Percentiles rank a stretch among this genome's conserved stretches.
phyloP scores from a whole-genome alignment of 768 basidiomycete species.

The Pholiota microspora region DNA sequence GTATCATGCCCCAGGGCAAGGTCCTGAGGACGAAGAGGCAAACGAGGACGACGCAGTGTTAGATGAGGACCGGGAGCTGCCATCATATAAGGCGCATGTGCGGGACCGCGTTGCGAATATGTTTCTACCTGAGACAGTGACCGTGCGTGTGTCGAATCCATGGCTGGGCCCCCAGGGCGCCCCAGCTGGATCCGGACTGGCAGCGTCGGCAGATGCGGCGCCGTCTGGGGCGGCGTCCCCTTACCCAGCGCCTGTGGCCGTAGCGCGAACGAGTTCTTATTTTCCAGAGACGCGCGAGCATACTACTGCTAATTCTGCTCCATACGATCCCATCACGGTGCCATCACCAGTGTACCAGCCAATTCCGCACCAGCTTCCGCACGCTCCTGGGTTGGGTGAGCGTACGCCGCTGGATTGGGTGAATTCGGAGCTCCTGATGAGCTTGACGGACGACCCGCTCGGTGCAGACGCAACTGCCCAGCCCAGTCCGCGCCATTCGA shows the following conservation, averaged over 20 bases:
- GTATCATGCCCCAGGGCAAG: neutral
- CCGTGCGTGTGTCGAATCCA: conserved; percentile 62
- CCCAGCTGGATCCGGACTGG: neutral
- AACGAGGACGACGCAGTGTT: conserved; percentile 5
- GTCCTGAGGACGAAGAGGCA: neutral
- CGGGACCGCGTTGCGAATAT: conserved; percentile 86
- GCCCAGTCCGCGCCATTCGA: neutral
- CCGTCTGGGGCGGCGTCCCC: neutral
- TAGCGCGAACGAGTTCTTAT: neutral
- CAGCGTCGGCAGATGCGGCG: neutral
- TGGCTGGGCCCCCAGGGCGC: conserved; percentile 34
- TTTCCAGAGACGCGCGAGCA: too few species aligned
- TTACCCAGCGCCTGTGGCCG: neutral
- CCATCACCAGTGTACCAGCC: neutral
- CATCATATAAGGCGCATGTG: conserved; percentile 87
- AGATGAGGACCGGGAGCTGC: conserved; percentile 73
- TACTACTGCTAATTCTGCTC: too few species aligned
- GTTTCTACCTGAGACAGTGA: conserved; percentile 63
- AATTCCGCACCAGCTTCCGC: conserved; percentile 38
- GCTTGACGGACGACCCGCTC: conserved; percentile 23
- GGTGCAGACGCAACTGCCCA: neutral
- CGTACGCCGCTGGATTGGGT: conserved; percentile 69
- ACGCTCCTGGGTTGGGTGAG: conserved; percentile 36
- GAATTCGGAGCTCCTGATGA: conserved; percentile 77
- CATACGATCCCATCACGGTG: too few species aligned